A percentile compares a stretch with the other conserved stretches of the same genome.
These are phyloP conservation scores for Houttuynia cordata DNA, from an alignment of 164 flowering plant genomes.

Conservation along the genomic window DNA sequence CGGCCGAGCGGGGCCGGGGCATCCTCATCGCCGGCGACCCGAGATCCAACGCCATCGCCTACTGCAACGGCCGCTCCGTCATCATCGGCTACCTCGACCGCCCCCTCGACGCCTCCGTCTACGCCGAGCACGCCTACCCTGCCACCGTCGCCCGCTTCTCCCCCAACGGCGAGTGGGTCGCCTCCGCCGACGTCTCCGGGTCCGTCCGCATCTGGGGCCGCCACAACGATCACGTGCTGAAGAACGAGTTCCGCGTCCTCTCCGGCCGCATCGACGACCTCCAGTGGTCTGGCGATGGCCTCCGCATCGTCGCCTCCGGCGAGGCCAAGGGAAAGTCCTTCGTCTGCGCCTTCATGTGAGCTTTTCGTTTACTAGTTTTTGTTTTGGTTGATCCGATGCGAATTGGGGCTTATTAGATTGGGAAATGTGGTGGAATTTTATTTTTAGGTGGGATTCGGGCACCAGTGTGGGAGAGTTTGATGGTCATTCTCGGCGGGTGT, in stretches of 20 bases:
- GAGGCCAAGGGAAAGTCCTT: constrained; percentile 91
- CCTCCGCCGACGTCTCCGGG: constrained; percentile 92
- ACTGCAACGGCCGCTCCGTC: constrained; percentile 85
- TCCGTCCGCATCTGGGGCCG: constrained; percentile 88
- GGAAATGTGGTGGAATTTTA: background rate
- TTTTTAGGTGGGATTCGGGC: constrained; percentile 96
- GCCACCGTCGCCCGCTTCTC: constrained; percentile 89
- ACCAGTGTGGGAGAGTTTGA: constrained; percentile 92
- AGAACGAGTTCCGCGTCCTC: constrained; percentile 76
- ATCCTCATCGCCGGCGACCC: constrained; percentile 78
- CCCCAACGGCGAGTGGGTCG: constrained; percentile 98
- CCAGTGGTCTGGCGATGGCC: constrained; percentile 85
- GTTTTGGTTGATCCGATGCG: background rate
- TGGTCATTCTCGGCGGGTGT: constrained; percentile 85
- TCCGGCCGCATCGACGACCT: constrained; percentile 95
- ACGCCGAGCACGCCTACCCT: constrained; percentile 80
- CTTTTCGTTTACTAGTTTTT: background rate
- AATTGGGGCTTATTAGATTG: background rate
- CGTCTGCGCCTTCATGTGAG: constrained; percentile 90
- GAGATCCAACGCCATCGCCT: constrained; percentile 62
- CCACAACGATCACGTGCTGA: constrained; percentile 58
- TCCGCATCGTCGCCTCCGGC: constrained; percentile 85
- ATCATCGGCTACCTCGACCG: constrained; percentile 59
- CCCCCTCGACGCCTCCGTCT: constrained; percentile 60
- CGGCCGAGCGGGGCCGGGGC: constrained; percentile 92